phyloP scores from a whole-genome alignment of 2,329 filamentous ascomycete genomes.

The Alternaria infectoria region DNA sequence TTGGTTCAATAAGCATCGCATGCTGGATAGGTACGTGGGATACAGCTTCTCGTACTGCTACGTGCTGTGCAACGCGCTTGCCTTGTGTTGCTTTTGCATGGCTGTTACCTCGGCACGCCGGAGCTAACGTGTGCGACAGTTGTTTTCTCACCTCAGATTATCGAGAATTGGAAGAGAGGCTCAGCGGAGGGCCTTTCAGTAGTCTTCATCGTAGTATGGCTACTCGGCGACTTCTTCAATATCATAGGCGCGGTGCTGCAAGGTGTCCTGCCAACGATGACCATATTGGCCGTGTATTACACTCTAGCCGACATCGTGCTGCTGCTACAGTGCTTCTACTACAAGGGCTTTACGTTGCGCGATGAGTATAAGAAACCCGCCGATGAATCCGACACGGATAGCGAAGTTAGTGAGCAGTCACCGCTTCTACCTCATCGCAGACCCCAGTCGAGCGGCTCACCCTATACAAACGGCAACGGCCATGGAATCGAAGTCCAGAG shows the following conservation, averaged over 20 bases:
- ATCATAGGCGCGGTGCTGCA: constrained; percentile 91
- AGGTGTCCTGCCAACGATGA: constrained; percentile 92
- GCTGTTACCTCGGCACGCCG: background rate
- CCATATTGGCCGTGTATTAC: constrained; percentile 93
- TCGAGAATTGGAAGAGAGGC: constrained; percentile 86
- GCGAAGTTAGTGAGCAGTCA: constrained; percentile 46
- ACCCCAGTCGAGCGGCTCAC: constrained; percentile 31
- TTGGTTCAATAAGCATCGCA: constrained; percentile 93
- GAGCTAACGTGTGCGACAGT: constrained; percentile 51
- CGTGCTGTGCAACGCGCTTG: background rate
- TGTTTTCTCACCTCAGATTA: constrained; percentile 95
- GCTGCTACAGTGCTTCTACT: constrained; percentile 91
- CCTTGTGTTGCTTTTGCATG: background rate
- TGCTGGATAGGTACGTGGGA: constrained; percentile 75
- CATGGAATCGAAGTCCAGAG: constrained; percentile 28
- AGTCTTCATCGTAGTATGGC: constrained; percentile 91
- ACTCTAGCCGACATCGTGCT: constrained; percentile 90
- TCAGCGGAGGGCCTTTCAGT: constrained; percentile 89
- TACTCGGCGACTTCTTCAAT: constrained; percentile 94
- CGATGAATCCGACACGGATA: constrained; percentile 26
- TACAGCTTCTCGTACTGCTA: background rate
- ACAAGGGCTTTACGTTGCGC: constrained; percentile 72
- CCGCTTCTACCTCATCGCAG: constrained; percentile 41
- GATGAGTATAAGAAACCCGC: constrained; percentile 40
- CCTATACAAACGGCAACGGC: constrained; percentile 21